Evolutionary conservation across 2,329 filamentous ascomycete species (phyloP), one percentile per base, ranked within the genome.

Genomic region (Phyllosticta paracitricarpa): DNA sequence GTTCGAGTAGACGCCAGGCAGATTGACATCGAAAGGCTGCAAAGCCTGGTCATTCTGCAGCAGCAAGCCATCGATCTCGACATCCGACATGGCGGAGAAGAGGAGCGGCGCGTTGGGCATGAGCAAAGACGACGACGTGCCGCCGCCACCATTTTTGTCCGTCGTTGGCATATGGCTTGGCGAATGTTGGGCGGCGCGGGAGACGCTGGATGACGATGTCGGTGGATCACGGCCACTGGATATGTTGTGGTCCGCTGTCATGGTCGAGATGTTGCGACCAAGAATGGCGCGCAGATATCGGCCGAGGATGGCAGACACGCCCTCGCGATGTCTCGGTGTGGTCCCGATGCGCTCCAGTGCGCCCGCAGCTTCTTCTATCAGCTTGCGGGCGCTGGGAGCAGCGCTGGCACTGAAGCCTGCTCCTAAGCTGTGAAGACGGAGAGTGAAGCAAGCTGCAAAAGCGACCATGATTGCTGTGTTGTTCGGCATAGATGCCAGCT

Each of bases 391-490:
- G 57, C 82, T 80, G 54, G 84, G 75, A 72, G 66, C 40, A 67
- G 71, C 17, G 69, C 72, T 57, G 0, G 52, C 56, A 28, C 57
- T 62, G 51, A 59, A 55, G 7, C 56, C 57, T 0, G 80, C 78
- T 2, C 83, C 79, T 0, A 83, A 79, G 65, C 84, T 86, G 4
- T 88, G 77, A 19, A 61, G 62, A 4, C 55, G 30, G 4, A 63
- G 60, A 1, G 59, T 57, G 56, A 87, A 88, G 66, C 84, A 88
- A 4, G 85, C 85, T 0, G 87, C 87, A 65, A 89, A 89, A 1
- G 86, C 88, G 12, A 90, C 88, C 88, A 90, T 90, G 65, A 89
- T 88, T 61, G 87, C 83, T 0, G 87, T 89, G 66, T 90, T 90
- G 71, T 90, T 90, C 0, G 87, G 87, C 87, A 90, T 90, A 0